Evolutionary conservation across 805 yeast genomes (phyloP).

Genomic region (Phaffomyces thermotolerans): DNA sequence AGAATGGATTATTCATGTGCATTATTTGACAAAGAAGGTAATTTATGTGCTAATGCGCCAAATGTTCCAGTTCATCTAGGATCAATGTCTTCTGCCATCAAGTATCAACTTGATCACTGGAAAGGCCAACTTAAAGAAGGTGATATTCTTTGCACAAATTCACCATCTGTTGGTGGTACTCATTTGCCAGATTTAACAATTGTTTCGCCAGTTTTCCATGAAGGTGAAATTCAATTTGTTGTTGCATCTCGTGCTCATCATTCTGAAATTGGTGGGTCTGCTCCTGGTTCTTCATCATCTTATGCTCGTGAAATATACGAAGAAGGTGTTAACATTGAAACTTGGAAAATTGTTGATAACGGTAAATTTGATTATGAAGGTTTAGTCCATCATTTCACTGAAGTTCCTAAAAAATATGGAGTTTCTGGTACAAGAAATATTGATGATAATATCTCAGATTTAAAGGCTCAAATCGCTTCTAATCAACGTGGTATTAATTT

Average conservation of each 20-base stretch:
- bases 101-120: conserved; percentile 33
- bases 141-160: conserved; percentile 37
- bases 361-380: conserved; percentile 50
- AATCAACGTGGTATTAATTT: conserved; percentile 44
- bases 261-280: conserved; percentile 56
- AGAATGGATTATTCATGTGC: conserved; percentile 44
- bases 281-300: conserved; percentile 52
- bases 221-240: conserved; percentile 41
- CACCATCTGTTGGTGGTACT: conserved; percentile 40
- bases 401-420: conserved; percentile 42
- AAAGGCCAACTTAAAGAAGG: conserved; percentile 32
- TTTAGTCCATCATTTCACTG: conserved; percentile 36
- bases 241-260: conserved; percentile 57
- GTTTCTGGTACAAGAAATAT: conserved; percentile 50
- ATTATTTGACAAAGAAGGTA: conserved; percentile 38
- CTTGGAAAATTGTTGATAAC: conserved; percentile 41
- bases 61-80: conserved; percentile 43
- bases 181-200: conserved; percentile 48
- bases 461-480: conserved; percentile 45
- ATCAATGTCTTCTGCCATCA: conserved; percentile 38
- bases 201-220: conserved; percentile 46
- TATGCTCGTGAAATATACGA: conserved; percentile 44
- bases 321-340: conserved; percentile 49
- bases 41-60: conserved; percentile 39
- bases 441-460: conserved; percentile 44